phyloP scores from a whole-genome alignment of 2,329 filamentous ascomycete species.

The Fusarium begoniae region DNA sequence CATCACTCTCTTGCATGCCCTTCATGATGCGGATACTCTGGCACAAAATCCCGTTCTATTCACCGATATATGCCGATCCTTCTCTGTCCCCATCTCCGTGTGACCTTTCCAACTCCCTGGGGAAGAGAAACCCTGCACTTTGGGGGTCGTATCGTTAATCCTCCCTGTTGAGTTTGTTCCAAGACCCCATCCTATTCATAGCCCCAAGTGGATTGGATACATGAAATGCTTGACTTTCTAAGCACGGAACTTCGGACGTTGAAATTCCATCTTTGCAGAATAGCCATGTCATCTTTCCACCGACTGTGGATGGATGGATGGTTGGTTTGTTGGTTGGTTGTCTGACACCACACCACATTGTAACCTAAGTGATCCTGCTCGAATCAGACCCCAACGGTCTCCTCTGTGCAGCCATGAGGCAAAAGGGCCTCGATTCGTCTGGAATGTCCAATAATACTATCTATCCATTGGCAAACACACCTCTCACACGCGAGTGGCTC shows the following conservation, averaged over 20 bases:
- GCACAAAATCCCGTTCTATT: slow-evolving; percentile 1
- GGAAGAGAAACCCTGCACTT: slow-evolving; percentile 18
- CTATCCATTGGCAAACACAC: slow-evolving; percentile 15
- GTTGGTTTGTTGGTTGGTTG: background rate
- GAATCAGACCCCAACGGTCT: background rate
- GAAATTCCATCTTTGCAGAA: slow-evolving; percentile 1
- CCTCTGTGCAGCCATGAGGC: slow-evolving; percentile 5
- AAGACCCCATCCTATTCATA: slow-evolving; percentile 1
- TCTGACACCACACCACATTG: background rate
- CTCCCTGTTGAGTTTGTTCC: slow-evolving; percentile 11
- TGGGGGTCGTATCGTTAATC: background rate
- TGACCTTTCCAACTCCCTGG: slow-evolving; percentile 2
- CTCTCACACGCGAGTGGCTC: slow-evolving; percentile 7
- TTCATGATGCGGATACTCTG: slow-evolving; percentile 3
- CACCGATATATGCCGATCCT: slow-evolving; percentile 18
- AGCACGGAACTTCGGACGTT: background rate
- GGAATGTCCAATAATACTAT: background rate
- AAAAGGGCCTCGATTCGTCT: slow-evolving; percentile 8
- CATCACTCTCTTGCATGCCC: slow-evolving; percentile 1
- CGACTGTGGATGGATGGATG: background rate
- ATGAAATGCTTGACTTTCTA: background rate
- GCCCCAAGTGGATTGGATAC: background rate
- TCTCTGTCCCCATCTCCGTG: background rate
- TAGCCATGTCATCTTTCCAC: background rate
- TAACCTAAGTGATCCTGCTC: background rate